Evolutionary conservation across 2,329 filamentous ascomycete genomes (phyloP).

Genomic region (Sphaerostilbella broomeana): DNA sequence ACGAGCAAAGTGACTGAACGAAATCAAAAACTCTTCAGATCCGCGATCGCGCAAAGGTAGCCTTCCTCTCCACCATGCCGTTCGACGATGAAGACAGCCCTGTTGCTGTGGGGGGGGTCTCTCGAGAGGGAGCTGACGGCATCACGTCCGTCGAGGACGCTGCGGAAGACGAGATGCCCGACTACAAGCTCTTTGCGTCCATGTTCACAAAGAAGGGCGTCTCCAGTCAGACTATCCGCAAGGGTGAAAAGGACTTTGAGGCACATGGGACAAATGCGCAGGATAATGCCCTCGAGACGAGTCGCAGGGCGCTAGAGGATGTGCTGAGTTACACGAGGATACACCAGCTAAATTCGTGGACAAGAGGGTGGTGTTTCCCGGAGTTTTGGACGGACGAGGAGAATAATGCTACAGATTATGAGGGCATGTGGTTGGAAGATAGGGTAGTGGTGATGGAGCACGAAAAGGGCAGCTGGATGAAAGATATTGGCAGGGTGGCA

Average conservation of each 20-base stretch:
- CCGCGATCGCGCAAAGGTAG: not conserved
- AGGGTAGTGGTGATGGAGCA: constrained; percentile 63
- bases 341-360: constrained; percentile 60
- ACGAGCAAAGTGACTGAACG: too few species aligned
- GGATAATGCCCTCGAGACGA: constrained; percentile 68
- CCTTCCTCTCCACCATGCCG: constrained; percentile 24
- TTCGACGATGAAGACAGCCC: constrained; percentile 41
- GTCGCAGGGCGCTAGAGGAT: constrained; percentile 81
- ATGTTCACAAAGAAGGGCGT: constrained; percentile 45
- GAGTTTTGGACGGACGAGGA: constrained; percentile 40
- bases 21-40: not conserved
- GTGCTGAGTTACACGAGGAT: constrained; percentile 72
- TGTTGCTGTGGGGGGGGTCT: constrained; percentile 16
- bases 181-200: constrained; percentile 68
- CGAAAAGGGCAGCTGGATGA: constrained; percentile 64
- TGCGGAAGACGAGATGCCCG: constrained; percentile 73
- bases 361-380: constrained; percentile 69
- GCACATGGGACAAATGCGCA: constrained; percentile 82
- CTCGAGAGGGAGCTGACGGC: constrained; percentile 21
- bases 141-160: constrained; percentile 44
- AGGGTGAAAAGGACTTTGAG: constrained; percentile 96
- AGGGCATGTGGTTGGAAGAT: constrained; percentile 32
- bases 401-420: constrained; percentile 16
- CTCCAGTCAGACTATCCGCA: constrained; percentile 65
- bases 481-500: constrained; percentile 64